Evolutionary conservation across 2,329 filamentous ascomycete species (phyloP), one percentile per base, ranked within the genome.

Genomic region (Cytospora piceicola): DNA sequence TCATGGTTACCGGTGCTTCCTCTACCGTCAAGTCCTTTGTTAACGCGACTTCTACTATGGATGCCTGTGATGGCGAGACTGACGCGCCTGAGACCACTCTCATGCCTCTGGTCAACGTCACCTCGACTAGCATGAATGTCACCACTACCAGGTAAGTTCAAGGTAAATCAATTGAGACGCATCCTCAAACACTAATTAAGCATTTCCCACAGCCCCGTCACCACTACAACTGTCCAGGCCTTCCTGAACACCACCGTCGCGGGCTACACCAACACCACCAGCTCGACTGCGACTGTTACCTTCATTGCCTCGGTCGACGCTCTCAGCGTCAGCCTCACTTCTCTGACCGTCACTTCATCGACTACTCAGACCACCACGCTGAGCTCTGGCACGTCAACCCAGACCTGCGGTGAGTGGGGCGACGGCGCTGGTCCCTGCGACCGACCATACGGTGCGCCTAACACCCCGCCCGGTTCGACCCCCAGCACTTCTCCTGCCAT

Each of bases 361-460:
- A 36, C 20, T n/a, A 42, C 61, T 30, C 22, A 7, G n/a, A 34
- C 34, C 8, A 29, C 29, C 17, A 36, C 46, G n/a, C 8, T 34
- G n/a, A 54, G 17, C 6, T 46, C 63, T 51, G 61, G 27, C 17
- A 20, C 46, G n/a, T 42, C 46, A 15, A 52, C 52, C 46, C 8
- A 53, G 6, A 34, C 58, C 51, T 68, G 66, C 36, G 59, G 61
- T 30, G 66, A 68, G 59, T 68, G 34, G 32, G 66, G 66, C 8
- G 66, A 68, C 34, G 63, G 63, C 20, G 56, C 56, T 2, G 66
- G 66, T n/a, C 66, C 66, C 20, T 68, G 66, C n/a, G 39, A 58
- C 7, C 59, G 66, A 29, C 63, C 66, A 22, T 68, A 68, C 42
- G 66, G 66, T 49, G 32, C 52, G 9, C 66, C 66, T 24, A 68